Evolutionary conservation across 306 rosid genomes (phyloP).

Genomic region (Cucurbita argyrosperma): DNA sequence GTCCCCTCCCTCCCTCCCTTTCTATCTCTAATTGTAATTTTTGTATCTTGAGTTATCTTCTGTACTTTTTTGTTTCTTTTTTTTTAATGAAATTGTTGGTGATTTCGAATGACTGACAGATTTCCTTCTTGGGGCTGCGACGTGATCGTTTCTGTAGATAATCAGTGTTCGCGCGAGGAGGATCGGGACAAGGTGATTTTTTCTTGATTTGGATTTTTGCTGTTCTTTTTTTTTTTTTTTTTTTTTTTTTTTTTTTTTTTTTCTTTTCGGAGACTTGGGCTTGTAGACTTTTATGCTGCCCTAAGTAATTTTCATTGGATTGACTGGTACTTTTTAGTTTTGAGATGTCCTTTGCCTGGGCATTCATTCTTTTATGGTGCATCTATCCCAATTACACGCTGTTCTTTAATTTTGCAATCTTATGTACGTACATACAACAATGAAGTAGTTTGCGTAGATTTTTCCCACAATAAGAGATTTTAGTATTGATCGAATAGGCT

Average conservation of each 20-base stretch:
- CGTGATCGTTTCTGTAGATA: neutral
- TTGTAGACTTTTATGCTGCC: neutral
- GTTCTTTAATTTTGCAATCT: neutral
- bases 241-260: neutral
- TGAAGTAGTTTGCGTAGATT: neutral
- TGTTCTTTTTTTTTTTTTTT: neutral
- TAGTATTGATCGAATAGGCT: neutral
- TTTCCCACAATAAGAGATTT: neutral
- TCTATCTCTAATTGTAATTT: neutral
- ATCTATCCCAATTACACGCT: neutral
- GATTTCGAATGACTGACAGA: neutral
- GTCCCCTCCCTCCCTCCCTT: neutral
- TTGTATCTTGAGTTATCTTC: neutral
- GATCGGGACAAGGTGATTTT: neutral
- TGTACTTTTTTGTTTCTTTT: neutral
- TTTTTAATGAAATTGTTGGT: neutral
- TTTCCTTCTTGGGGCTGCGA: neutral
- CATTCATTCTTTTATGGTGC: neutral
- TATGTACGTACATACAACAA: neutral
- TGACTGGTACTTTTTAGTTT: neutral
- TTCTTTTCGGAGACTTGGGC: neutral
- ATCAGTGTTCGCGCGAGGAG: neutral
- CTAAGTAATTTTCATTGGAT: neutral
- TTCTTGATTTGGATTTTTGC: neutral
- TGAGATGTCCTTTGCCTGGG: neutral